Conservation (phyloP, 2,329 filamentous ascomycete species). For the Nemania sp. region DNA sequence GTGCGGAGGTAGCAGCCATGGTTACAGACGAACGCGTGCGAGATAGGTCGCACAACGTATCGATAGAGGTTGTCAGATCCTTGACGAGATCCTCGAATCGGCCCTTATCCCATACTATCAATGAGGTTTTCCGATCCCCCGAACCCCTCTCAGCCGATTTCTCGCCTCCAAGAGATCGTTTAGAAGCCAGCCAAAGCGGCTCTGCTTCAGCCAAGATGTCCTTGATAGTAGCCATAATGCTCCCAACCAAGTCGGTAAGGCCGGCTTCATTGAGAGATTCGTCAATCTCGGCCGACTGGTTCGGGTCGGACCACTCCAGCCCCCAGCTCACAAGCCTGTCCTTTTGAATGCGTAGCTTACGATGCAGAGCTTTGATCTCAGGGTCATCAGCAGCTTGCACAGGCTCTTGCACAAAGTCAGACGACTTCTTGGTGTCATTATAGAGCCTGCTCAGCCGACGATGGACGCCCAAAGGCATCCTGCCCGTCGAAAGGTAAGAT, state of each 20-base stretch:
- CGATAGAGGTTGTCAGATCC: constrained; percentile 76
- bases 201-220: constrained; percentile 78
- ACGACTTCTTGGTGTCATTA: constrained; percentile 78
- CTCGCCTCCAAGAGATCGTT: constrained; percentile 46
- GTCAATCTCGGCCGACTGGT: constrained; percentile 70
- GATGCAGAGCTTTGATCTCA: constrained; percentile 71
- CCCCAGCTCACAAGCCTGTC: constrained; percentile 80
- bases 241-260: constrained; percentile 74
- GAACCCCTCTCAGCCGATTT: constrained; percentile 44
- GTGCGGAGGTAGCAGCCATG: constrained; percentile 39
- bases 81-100: constrained; percentile 74
- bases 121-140: constrained; percentile 55
- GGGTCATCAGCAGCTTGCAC: constrained; percentile 66
- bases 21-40: constrained; percentile 60
- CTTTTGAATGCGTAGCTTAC: constrained; percentile 78
- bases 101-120: constrained; percentile 69
- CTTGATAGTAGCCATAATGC: constrained; percentile 79
- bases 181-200: constrained; percentile 67
- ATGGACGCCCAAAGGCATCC: constrained; percentile 61
- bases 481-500: constrained; percentile 53
- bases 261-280: constrained; percentile 72
- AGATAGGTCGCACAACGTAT: constrained; percentile 77
- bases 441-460: constrained; percentile 72
- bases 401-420: constrained; percentile 70
- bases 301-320: constrained; percentile 77